Evolutionary conservation across 2,329 filamentous ascomycete genomes (phyloP), one percentile per base, ranked within the genome.

Genomic region (Cercospora sp.): DNA sequence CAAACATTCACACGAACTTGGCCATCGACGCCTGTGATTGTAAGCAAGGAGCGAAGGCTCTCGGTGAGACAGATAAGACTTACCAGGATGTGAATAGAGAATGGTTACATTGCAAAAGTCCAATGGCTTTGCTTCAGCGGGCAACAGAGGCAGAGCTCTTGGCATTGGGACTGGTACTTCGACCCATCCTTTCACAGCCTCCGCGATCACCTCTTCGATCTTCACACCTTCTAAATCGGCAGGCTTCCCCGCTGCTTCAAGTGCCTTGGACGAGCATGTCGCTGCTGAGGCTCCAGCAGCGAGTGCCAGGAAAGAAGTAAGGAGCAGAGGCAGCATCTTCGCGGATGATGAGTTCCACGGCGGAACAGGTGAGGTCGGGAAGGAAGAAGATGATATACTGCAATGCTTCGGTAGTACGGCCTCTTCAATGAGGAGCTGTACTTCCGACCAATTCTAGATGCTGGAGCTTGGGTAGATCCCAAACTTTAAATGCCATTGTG

Each of bases 101-200:
- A 81, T 66, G 5, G 74, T 78, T 26, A 81, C 72, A 37, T 80
- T 77, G 74, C 79, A 81, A 62, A 77, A 78, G 61, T 72, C 66
- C 51, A 71, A 61, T 58, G 67, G 61, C 60, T 51, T 57, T 12
- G 53, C 24, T 43, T 65, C 37, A 12, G 43, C 62, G 18, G 66
- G 66, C 49, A 70, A 30, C 28, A 67, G 37, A 21, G 68, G 68
- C 32, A 68, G 24, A 21, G 62, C 62, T 26, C 26, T 65, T 5
- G 67, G 67, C 30, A 62, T 59, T 8, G 63, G 60, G 45, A 43
- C 59, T 16, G 61, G 65, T 53, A 67, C 66, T 12, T 70, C 68
- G 37, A 61, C 68, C 66, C 66, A 70, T 28, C 61, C 53, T 43
- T 51, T 64, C 28, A 70, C 59, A n/a, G 66, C 26, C 2, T 70